Evolutionary conservation across 2,329 filamentous ascomycete genomes (phyloP).

Genomic region (Beauveria caledonica): DNA sequence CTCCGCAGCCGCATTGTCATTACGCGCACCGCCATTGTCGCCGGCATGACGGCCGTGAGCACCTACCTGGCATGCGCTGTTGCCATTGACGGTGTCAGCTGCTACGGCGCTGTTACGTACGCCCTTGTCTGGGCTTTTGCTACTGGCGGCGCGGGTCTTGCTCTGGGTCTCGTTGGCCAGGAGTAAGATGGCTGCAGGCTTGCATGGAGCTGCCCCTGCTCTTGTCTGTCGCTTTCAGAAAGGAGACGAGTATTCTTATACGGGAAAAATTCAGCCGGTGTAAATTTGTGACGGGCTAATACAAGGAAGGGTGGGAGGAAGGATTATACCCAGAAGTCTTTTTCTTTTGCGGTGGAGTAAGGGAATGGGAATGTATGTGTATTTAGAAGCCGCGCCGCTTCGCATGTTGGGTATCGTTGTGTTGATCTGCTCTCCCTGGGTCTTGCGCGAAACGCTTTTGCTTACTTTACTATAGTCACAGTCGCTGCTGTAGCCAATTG

Average conservation of each 20-base stretch:
- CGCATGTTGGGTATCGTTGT: not conserved
- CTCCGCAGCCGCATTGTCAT: conserved; percentile 55
- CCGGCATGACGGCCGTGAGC: conserved; percentile 47
- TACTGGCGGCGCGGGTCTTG: conserved; percentile 49
- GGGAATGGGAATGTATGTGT: not conserved
- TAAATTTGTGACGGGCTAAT: not conserved
- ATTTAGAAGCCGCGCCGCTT: not conserved
- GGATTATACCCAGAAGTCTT: conserved; percentile 3
- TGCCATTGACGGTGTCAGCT: conserved; percentile 62
- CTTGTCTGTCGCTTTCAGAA: not conserved
- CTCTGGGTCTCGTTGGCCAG: conserved; percentile 43
- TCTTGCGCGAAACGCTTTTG: not conserved
- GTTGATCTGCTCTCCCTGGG: not conserved
- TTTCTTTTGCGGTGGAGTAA: not conserved
- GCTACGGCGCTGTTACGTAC: conserved; percentile 63
- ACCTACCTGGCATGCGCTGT: conserved; percentile 58
- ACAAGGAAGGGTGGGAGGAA: not conserved
- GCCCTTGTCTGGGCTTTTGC: conserved; percentile 67
- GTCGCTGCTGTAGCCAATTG: not conserved
- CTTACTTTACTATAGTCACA: not conserved
- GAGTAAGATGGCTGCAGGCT: conserved; percentile 19
- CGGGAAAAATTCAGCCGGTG: not conserved
- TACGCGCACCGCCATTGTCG: conserved; percentile 52
- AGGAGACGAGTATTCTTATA: not conserved
- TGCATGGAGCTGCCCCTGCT: not conserved